A percentile compares a stretch with the other conserved stretches of the same genome.
phyloP scores from a whole-genome alignment of 345 rosid genomes.

The Heritiera littoralis region DNA sequence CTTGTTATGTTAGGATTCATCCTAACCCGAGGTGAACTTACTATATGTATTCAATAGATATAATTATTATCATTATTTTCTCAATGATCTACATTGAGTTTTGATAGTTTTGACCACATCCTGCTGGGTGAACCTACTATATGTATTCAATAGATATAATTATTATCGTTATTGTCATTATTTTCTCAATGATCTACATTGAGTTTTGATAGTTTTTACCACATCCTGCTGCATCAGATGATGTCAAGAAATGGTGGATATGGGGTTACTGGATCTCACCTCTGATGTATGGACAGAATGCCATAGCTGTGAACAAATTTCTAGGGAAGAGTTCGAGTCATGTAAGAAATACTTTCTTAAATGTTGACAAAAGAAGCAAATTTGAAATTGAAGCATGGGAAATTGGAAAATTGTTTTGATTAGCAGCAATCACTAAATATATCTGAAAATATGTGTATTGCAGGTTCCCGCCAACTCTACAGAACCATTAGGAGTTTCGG shows the following conservation, averaged over 20 bases:
- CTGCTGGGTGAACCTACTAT: too few relatives aligned
- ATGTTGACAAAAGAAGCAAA: not conserved
- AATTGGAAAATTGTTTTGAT: not conserved
- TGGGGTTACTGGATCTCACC: conserved; percentile 81
- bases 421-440: not conserved
- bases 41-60: not conserved
- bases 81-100: too few relatives aligned
- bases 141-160: too few relatives aligned
- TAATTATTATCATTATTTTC: too few relatives aligned
- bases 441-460: conserved; percentile 12
- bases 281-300: conserved; percentile 65
- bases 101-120: too few relatives aligned
- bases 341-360: conserved; percentile 35
- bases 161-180: not conserved
- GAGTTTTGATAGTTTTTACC: conserved; percentile 20
- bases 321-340: conserved; percentile 62
- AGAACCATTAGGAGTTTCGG: conserved; percentile 64
- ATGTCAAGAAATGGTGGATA: conserved; percentile 63
- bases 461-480: conserved; percentile 56
- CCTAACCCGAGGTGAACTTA: conserved; percentile 47
- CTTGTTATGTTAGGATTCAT: conserved; percentile 63
- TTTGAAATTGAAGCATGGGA: not conserved
- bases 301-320: conserved; percentile 60
- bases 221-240: conserved; percentile 33
- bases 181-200: not conserved